Evolutionary conservation across 2,329 filamentous ascomycete genomes (phyloP).

Genomic region (Aureobasidium pullulans): DNA sequence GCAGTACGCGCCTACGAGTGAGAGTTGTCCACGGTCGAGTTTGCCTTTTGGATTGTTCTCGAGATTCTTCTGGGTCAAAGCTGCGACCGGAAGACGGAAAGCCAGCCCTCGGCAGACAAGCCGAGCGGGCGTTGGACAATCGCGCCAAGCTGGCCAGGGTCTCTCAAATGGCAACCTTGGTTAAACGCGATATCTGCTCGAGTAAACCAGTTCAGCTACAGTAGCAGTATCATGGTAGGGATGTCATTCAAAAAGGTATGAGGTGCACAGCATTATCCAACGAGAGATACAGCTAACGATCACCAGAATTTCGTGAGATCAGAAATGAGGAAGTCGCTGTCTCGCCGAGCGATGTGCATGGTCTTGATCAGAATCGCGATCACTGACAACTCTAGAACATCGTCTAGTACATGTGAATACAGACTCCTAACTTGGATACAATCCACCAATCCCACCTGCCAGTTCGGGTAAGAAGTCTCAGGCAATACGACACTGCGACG

Average conservation of each 20-base stretch:
- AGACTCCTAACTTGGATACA: too few relatives aligned
- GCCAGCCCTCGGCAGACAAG: slow-evolving; percentile 10
- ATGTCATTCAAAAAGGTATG: too few relatives aligned
- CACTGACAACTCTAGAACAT: too few relatives aligned
- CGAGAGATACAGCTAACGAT: too few relatives aligned
- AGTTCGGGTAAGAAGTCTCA: not conserved
- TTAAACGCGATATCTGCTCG: not conserved
- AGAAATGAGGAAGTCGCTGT: not conserved
- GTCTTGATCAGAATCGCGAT: too few relatives aligned
- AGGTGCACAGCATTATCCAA: too few relatives aligned
- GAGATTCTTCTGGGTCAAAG: slow-evolving; percentile 1
- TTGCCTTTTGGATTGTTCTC: not conserved
- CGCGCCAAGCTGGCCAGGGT: not conserved
- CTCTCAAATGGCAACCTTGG: not conserved
- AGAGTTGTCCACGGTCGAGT: not conserved
- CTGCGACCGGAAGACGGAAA: slow-evolving; percentile 6
- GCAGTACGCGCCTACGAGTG: not conserved
- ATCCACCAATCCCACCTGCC: not conserved
- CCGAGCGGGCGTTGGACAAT: not conserved
- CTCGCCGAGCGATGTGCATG: not conserved
- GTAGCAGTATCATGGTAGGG: not conserved
- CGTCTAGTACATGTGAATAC: too few relatives aligned
- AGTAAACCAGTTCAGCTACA: not conserved
- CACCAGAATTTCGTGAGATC: too few relatives aligned
- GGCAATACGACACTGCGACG: not conserved